These are phyloP conservation scores for Solanum hybrid DNA, from an alignment of 305 asterid species.

Conservation along the genomic window DNA sequence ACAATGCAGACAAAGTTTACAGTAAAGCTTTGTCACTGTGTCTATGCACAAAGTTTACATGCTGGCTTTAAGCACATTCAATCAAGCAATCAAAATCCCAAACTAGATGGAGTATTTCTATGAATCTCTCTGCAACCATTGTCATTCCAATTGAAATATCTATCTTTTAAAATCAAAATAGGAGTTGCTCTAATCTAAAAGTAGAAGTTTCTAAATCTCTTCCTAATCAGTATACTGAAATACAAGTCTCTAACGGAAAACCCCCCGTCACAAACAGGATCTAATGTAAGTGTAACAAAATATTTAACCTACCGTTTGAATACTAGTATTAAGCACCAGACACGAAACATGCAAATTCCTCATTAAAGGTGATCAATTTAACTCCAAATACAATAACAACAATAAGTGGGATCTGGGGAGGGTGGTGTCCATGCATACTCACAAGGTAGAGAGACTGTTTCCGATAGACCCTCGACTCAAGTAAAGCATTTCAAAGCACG, in stretches of 20 bases:
- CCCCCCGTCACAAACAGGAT: neutral
- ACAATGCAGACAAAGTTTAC: neutral
- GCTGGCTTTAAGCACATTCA: neutral
- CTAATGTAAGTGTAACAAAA: neutral
- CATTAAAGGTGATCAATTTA: neutral
- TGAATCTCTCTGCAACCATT: neutral
- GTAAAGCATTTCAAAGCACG: neutral
- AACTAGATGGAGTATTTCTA: neutral
- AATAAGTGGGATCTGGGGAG: neutral
- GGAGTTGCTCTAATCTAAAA: neutral
- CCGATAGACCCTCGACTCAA: rapidly evolving
- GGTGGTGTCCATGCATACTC: neutral
- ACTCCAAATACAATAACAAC: neutral
- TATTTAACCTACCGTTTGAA: neutral
- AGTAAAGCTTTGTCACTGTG: neutral
- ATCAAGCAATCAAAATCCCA: neutral
- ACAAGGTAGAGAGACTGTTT: neutral
- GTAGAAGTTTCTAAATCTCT: neutral
- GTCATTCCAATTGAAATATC: neutral
- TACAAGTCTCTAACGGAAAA: neutral
- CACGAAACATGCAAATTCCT: neutral
- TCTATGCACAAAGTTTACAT: neutral
- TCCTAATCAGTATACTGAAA: neutral
- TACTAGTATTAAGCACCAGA: neutral
- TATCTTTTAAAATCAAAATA: neutral